Evolutionary conservation across 441 rosid genomes (phyloP).

Genomic region (Jatropha multifida): DNA sequence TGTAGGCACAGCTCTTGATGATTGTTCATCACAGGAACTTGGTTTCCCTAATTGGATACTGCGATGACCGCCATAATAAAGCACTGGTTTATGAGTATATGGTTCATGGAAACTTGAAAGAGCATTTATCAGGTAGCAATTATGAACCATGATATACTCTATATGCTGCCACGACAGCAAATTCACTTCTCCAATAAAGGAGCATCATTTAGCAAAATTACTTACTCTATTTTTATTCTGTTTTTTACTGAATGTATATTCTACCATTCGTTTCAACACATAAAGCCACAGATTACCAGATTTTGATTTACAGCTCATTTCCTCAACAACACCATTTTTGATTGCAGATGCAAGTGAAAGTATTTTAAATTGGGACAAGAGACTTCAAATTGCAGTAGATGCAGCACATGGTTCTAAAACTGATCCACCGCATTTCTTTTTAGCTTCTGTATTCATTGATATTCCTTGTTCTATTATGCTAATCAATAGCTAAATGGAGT

Average conservation of each 20-base stretch:
- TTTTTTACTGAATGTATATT: too few relatives aligned
- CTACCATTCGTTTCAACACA: too few relatives aligned
- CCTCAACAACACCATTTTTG: neutral
- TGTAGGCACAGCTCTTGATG: conserved; percentile 16
- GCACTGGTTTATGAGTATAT: conserved; percentile 21
- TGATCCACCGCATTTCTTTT: neutral
- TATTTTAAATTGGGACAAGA: conserved; percentile 35
- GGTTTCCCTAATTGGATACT: conserved; percentile 19
- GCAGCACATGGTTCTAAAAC: conserved; percentile 42
- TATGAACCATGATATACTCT: neutral
- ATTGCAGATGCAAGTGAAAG: conserved; percentile 21
- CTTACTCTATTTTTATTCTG: too few relatives aligned
- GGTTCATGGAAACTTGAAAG: conserved; percentile 12
- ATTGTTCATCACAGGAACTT: conserved; percentile 15
- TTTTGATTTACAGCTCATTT: neutral
- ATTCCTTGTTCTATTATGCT: neutral
- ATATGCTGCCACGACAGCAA: neutral
- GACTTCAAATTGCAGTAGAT: conserved; percentile 46
- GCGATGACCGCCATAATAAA: conserved; percentile 11
- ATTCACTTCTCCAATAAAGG: too few relatives aligned
- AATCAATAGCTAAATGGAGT: neutral
- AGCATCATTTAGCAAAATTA: too few relatives aligned
- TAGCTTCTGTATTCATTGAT: neutral
- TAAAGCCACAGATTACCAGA: too few relatives aligned
- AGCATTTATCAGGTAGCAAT: conserved; percentile 12